Evolutionary conservation across 1,284 basidiomycete genomes (phyloP).

Genomic region (Cutaneotrichosporon cavernicola): DNA sequence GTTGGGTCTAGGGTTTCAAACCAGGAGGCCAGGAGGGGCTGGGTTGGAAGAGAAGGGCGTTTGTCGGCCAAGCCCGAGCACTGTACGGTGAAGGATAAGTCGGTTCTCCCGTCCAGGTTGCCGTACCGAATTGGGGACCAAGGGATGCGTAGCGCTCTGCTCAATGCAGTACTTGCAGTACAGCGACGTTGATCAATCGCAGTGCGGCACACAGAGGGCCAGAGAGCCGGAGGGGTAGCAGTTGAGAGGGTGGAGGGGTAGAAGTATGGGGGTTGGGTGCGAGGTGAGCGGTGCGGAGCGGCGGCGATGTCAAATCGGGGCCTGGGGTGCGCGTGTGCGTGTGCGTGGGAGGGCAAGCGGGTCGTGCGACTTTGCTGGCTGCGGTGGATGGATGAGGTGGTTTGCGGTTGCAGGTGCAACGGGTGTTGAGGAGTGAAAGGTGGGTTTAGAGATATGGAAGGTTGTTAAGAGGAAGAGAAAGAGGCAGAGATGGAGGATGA

Average conservation of each 20-base stretch:
- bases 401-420: not conserved
- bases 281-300: not conserved
- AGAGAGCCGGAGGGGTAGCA: not conserved
- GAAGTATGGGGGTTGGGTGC: not conserved
- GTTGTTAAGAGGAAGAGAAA: not conserved
- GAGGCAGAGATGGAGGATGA: not conserved
- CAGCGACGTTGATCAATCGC: not conserved
- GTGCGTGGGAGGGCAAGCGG: not conserved
- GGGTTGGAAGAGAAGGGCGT: not conserved
- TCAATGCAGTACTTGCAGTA: not conserved
- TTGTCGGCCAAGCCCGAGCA: slow-evolving; percentile 2
- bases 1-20: not conserved
- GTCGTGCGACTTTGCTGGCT: not conserved
- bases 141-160: not conserved
- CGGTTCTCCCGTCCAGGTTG: not conserved
- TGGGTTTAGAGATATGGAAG: not conserved
- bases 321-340: not conserved
- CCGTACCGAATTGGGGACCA: slow-evolving; percentile 1
- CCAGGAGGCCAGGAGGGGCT: not conserved
- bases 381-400: too few species aligned
- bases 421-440: not conserved
- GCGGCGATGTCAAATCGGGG: not conserved
- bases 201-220: not conserved
- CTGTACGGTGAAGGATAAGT: not conserved
- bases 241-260: not conserved